Conservation (phyloP, 352 stramenopile genomes). For the Salisapilia sapeloensis region DNA sequence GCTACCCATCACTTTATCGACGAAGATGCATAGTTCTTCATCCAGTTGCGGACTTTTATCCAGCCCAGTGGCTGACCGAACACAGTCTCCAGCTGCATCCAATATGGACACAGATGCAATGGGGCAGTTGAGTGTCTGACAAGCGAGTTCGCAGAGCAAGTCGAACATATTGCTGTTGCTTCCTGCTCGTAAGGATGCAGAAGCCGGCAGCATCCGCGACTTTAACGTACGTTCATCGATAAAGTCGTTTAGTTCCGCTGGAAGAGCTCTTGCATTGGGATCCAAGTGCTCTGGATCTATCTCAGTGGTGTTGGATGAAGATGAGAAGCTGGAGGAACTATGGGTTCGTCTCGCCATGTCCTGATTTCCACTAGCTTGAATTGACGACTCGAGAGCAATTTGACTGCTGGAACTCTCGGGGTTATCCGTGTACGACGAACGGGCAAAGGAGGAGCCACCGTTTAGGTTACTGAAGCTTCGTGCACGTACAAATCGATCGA, state of each 20-base stretch:
- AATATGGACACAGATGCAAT: conserved; percentile 62
- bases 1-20: conserved; percentile 67
- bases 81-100: conserved; percentile 24
- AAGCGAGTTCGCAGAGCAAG: conserved; percentile 61
- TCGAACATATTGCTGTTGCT: conserved; percentile 65
- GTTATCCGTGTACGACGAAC: conserved; percentile 30
- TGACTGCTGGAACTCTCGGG: conserved; percentile 3
- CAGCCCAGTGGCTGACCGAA: conserved; percentile 29
- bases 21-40: conserved; percentile 37
- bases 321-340: conserved; percentile 9
- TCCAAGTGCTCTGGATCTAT: conserved; percentile 11
- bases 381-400: no score
- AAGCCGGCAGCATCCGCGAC: conserved; percentile 12
- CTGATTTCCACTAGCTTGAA: no score
- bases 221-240: conserved; percentile 35
- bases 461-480: conserved; percentile 34
- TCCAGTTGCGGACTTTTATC: conserved; percentile 27
- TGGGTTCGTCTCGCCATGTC: conserved; percentile 7
- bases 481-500: conserved; percentile 39
- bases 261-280: conserved; percentile 7
- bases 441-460: conserved; percentile 7
- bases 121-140: conserved; percentile 62
- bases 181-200: background rate
- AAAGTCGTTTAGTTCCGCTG: conserved; percentile 41
- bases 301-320: conserved; percentile 6